A percentile compares a stretch with the other conserved stretches of the same genome.
Conservation (phyloP, 257 asterid genomes). For the Datura wrightii region DNA sequence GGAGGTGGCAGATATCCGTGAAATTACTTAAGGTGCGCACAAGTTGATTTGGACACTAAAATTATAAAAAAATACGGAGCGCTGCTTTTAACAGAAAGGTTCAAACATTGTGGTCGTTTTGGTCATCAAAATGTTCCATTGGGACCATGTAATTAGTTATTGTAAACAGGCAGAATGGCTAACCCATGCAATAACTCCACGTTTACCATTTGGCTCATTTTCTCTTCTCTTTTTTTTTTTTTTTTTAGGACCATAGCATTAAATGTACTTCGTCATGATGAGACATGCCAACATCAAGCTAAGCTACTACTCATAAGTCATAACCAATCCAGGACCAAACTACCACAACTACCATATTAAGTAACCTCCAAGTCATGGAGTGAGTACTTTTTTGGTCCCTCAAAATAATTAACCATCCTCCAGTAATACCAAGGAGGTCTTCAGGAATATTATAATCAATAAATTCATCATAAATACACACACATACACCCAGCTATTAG, state of each 20-base stretch:
- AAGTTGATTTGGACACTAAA: too few relatives aligned
- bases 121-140: background rate
- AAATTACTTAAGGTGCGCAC: too few relatives aligned
- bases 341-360: constrained; percentile 19
- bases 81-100: background rate
- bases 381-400: background rate
- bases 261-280: constrained; percentile 7
- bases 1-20: too few relatives aligned
- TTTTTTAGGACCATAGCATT: background rate
- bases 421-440: background rate
- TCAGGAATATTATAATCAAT: background rate
- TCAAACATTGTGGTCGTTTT: background rate
- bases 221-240: background rate
- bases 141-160: background rate
- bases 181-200: background rate
- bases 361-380: constrained; percentile 15
- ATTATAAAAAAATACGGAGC: too few relatives aligned
- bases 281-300: constrained; percentile 16
- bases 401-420: background rate
- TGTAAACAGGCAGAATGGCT: background rate
- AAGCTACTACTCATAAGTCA: background rate
- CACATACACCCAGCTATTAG: background rate
- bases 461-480: constrained; percentile 18
- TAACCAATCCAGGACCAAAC: background rate
- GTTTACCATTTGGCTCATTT: constrained; percentile 1